Evolutionary conservation across 768 basidiomycete genomes (phyloP).

Genomic region (Suillus variegatus): DNA sequence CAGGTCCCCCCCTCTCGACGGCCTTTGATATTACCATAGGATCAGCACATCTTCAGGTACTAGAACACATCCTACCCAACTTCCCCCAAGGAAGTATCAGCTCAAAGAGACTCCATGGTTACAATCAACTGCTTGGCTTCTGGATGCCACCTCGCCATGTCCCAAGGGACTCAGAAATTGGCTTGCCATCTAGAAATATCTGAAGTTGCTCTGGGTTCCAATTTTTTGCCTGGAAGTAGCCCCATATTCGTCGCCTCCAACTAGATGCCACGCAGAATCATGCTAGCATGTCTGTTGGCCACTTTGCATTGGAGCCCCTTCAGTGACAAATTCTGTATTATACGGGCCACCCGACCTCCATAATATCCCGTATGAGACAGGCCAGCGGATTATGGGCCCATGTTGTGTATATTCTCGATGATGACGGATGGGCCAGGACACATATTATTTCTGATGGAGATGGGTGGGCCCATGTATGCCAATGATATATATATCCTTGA

Average conservation of each 20-base stretch:
- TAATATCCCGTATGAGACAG: too few relatives aligned
- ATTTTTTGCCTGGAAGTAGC: neutral
- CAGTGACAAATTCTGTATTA: too few relatives aligned
- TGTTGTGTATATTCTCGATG: too few relatives aligned
- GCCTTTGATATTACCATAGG: constrained; percentile 46
- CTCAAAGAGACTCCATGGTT: constrained; percentile 1
- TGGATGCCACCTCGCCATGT: neutral
- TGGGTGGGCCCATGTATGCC: too few relatives aligned
- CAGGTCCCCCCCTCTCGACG: constrained; percentile 18
- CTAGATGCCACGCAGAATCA: neutral
- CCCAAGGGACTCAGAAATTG: neutral
- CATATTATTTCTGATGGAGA: too few relatives aligned
- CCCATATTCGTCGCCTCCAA: neutral
- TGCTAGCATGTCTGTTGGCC: constrained; percentile 21
- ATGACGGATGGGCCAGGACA: too few relatives aligned
- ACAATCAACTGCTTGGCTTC: constrained; percentile 1
- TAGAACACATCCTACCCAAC: constrained; percentile 40
- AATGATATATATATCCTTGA: too few relatives aligned
- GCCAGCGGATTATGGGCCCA: too few relatives aligned
- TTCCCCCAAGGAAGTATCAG: neutral
- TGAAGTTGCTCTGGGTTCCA: constrained; percentile 6
- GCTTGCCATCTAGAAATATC: neutral
- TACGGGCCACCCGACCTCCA: too few relatives aligned
- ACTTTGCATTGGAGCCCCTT: constrained; percentile 24
- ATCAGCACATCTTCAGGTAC: constrained; percentile 39